Base-by-base conservation (phyloP, 345 rosid species). In the Eucalyptus marginata region DNA sequence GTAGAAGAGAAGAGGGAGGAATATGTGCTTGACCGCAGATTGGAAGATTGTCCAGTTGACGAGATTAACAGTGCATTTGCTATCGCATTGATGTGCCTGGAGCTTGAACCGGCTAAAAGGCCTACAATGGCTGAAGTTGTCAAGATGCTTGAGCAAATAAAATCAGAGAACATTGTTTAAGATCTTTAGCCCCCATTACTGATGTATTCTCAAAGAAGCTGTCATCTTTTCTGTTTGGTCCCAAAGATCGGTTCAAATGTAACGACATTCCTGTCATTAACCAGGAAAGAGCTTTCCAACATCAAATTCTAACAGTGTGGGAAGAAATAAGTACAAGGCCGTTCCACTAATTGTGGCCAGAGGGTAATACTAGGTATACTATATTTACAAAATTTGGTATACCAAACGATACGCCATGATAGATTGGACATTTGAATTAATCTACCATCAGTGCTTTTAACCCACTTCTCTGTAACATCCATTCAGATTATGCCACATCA, bases 51-150 rank as follows among this genome's bases (percentile, higher is more conserved):
- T 89, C 93, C 97, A 7, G 91, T 93, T 46, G 92, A 94, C 43
- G 97, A 96, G 93, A 93, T 94, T 22, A 93, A 93, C 90, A 87
- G 52, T 86, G 93, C 92, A 47, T 97, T 96, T 86, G 86, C 90
- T 64, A 92, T 95, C 71, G 97, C 99, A 59, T 87, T 94, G 90
- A 89, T 91, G 94, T 95, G 99, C 94, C 98, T 96, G 22, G 97
- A 97, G 91, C 92, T 96, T 20, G 99, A 97, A 56, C 96, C 98
- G n/a, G 87, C 94, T 16, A 86, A 88, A 89, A 95, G 99, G 90
- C 99, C 99, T 83, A 93, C 96, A 44, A 96, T 96, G 98, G 90
- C 93, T 88, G 97, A 97, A 91, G 94, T 96, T 88, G 98, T 97
- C 86, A 95, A 96, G 93, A 93, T 95, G 95, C 96, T 96, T 66